A percentile compares a stretch with the other conserved stretches of the same genome.
phyloP scores from a whole-genome alignment of 192 early-diverging fungal species.

The Coemansia sp. region DNA sequence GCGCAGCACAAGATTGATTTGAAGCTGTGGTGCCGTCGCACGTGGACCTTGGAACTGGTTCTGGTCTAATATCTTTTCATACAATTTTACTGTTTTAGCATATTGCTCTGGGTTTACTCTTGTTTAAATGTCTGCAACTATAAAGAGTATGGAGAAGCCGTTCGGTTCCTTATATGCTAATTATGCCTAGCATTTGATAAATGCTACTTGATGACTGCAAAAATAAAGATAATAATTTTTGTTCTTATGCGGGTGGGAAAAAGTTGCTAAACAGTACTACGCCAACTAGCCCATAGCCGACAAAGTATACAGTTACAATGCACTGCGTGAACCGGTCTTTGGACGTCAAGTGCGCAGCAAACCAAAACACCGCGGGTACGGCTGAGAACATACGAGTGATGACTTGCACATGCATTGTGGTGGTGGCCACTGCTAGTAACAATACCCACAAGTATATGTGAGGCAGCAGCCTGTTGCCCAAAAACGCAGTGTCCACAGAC shows the following conservation, averaged over 20 bases:
- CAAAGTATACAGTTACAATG: constrained; percentile 62
- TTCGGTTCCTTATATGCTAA: too few species aligned
- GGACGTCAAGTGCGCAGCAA: constrained; percentile 58
- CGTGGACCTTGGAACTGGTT: constrained; percentile 77
- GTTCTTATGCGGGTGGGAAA: constrained; percentile 53
- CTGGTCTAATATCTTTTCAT: constrained; percentile 43
- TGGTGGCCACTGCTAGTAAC: constrained; percentile 61
- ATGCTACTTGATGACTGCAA: too few species aligned
- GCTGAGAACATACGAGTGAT: constrained; percentile 83
- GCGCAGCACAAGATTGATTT: constrained; percentile 58
- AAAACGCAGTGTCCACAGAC: constrained; percentile 7
- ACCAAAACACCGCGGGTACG: constrained; percentile 81
- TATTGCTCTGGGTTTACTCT: too few species aligned
- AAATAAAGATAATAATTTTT: too few species aligned
- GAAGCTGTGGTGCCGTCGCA: constrained; percentile 73
- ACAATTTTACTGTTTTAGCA: constrained; percentile 3
- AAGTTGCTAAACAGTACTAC: constrained; percentile 84
- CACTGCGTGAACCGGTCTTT: constrained; percentile 3
- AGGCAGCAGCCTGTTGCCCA: constrained; percentile 42
- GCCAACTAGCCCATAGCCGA: constrained; percentile 73
- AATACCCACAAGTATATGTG: constrained; percentile 71
- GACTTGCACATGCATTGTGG: constrained; percentile 89
- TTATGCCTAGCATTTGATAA: too few species aligned
- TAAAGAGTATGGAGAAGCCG: too few species aligned
- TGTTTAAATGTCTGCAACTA: too few species aligned